phyloP scores from a whole-genome alignment of 805 yeast genomes.

The Wickerhamiella bombiphila region DNA sequence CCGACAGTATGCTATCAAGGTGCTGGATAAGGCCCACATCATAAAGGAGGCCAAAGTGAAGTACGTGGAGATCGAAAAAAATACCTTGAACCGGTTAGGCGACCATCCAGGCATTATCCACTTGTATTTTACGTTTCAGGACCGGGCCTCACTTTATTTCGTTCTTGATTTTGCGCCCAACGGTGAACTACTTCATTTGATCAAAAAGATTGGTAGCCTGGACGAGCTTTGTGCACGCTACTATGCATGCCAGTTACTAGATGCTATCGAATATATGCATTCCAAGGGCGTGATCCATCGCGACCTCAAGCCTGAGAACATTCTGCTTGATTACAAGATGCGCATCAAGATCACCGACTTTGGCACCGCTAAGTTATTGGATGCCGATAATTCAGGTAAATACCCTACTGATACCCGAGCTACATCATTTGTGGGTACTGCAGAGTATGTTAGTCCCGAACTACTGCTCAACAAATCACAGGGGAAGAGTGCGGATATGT shows the following conservation, averaged over 20 bases:
- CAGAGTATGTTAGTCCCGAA: slow-evolving; percentile 93
- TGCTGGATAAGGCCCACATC: slow-evolving; percentile 81
- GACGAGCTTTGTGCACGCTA: slow-evolving; percentile 63
- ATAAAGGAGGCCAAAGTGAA: slow-evolving; percentile 89
- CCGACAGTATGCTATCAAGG: slow-evolving; percentile 77
- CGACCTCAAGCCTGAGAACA: slow-evolving; percentile 90
- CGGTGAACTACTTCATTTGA: slow-evolving; percentile 77
- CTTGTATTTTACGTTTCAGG: slow-evolving; percentile 88
- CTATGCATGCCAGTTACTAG: slow-evolving; percentile 77
- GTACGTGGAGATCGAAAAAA: slow-evolving; percentile 90
- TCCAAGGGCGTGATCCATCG: slow-evolving; percentile 81
- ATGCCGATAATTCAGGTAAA: slow-evolving; percentile 20
- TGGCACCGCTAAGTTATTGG: slow-evolving; percentile 85
- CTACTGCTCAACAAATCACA: slow-evolving; percentile 61
- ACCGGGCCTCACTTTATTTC: slow-evolving; percentile 70
- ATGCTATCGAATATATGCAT: slow-evolving; percentile 81
- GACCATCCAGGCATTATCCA: slow-evolving; percentile 92
- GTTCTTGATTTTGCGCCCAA: slow-evolving; percentile 89
- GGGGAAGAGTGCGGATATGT: slow-evolving; percentile 73
- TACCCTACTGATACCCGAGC: slow-evolving; percentile 28
- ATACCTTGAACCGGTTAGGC: slow-evolving; percentile 73
- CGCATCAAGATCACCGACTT: slow-evolving; percentile 88
- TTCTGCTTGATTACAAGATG: slow-evolving; percentile 70
- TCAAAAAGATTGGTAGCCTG: slow-evolving; percentile 49
- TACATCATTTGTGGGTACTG: slow-evolving; percentile 87